phyloP scores from a whole-genome alignment of 306 rosid species.

The Bauhinia variegata region DNA sequence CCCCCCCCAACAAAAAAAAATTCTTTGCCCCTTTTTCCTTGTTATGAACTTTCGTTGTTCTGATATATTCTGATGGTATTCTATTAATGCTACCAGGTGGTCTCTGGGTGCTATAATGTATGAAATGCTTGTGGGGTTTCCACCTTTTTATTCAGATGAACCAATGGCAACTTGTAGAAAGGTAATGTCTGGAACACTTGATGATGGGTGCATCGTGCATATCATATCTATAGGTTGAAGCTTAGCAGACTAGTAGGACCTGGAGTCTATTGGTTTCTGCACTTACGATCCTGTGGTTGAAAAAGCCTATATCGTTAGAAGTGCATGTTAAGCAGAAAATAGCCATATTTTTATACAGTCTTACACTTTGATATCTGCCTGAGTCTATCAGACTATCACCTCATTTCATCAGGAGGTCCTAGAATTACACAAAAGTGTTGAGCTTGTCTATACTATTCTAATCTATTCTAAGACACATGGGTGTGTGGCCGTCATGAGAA shows the following conservation, averaged over 20 bases:
- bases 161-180: conserved; percentile 97
- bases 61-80: conserved; percentile 36
- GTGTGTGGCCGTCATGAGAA: conserved; percentile 4
- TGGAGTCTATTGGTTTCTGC: conserved; percentile 15
- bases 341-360: background rate
- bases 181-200: conserved; percentile 54
- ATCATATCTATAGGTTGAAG: conserved; percentile 17
- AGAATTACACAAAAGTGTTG: conserved; percentile 13
- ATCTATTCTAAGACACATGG: background rate
- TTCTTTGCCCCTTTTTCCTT: background rate
- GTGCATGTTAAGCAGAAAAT: background rate
- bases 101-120: conserved; percentile 98
- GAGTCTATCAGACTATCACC: conserved; percentile 3
- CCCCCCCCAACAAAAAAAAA: too few relatives aligned
- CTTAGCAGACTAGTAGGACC: conserved; percentile 21
- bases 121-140: conserved; percentile 99
- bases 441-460: background rate
- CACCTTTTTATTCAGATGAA: conserved; percentile 97
- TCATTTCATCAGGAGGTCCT: conserved; percentile 1
- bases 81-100: conserved; percentile 73
- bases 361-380: conserved; percentile 10
- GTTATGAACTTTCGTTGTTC: conserved; percentile 16
- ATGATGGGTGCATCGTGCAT: conserved; percentile 36
- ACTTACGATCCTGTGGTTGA: conserved; percentile 3
- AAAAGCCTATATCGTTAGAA: conserved; percentile 30